Evolutionary conservation across 1,284 basidiomycete species (phyloP), one percentile per base, ranked within the genome.

Genomic region (Sporisorium scitamineum): DNA sequence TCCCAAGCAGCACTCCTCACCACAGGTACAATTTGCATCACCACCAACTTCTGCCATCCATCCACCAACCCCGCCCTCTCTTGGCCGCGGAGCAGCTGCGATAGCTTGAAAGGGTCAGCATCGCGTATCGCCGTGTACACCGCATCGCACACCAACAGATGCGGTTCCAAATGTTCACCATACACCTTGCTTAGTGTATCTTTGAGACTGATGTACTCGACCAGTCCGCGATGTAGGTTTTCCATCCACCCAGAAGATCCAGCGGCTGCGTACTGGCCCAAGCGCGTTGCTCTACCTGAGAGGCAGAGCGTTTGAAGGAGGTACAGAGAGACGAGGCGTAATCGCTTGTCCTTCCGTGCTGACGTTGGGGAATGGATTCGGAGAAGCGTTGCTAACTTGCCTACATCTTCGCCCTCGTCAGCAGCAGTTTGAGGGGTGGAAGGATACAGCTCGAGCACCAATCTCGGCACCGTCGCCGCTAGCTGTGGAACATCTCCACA

Each of bases 231-330:
- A 8, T 61, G 51, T 0, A 61, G 29, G 0, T 39, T 39, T 27
- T 59, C 56, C 9, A 54, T 5, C 10, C 14, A 20, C 18, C 11
- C 29, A 29, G 26, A 26, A 29, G 41, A 26, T 3, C 5, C 8
- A 8, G 27, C 16, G 6, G 27, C 20, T 32, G 64, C 42, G 48
- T 61, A 68, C 41, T 76, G 73, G 5, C 73, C 73, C 3, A 76
- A 18, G 9, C 73, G 50, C 32, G 57, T 61, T 8, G 73, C 73
- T 6, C 58, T 32, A 20, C 64, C 69, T 0, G 64, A 56, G 3
- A 68, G 47, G 59, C 73, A 76, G 3, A 76, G 57, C 18, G 53
- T 55, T 32, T 71, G 64, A 8, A 76, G 50, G 8, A 76, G 42
- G 16, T 67, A 52, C 2, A 76, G 47, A 0, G 50, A 27, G 13